Conservation (phyloP, 257 asterid genomes). For the Forsythia viridissima region DNA sequence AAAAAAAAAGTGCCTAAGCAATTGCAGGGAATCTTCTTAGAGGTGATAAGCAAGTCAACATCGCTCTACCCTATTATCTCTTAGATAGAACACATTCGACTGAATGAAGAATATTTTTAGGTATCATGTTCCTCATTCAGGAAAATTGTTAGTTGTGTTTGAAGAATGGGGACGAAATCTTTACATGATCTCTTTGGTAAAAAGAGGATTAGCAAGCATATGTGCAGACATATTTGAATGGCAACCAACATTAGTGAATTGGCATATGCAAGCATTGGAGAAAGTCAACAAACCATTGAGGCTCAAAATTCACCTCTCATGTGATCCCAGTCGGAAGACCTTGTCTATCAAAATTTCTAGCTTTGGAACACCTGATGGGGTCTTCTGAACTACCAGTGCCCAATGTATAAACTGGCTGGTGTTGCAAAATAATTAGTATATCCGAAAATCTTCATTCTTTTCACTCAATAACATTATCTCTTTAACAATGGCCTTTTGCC, state of each 20-base stretch:
- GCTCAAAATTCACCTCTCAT: conserved; percentile 83
- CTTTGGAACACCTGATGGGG: conserved; percentile 86
- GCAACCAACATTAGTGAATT: conserved; percentile 80
- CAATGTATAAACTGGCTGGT: too few relatives aligned
- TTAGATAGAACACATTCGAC: conserved; percentile 9
- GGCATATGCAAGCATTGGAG: conserved; percentile 67
- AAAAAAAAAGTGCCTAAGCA: conserved; percentile 74
- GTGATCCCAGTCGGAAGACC: conserved; percentile 72
- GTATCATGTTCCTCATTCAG: conserved; percentile 91
- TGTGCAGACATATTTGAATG: conserved; percentile 83
- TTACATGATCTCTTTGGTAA: conserved; percentile 59
- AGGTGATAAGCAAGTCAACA: conserved; percentile 54
- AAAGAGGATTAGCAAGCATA: conserved; percentile 69
- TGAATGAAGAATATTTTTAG: conserved; percentile 33
- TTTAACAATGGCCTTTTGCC: too few relatives aligned
- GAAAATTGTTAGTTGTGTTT: conserved; percentile 75
- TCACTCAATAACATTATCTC: too few relatives aligned
- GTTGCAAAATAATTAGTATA: too few relatives aligned
- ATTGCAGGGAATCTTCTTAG: conserved; percentile 87
- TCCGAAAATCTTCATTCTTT: too few relatives aligned
- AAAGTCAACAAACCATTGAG: conserved; percentile 67
- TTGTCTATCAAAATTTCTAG: conserved; percentile 83
- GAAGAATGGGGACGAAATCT: conserved; percentile 98
- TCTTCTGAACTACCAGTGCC: too few relatives aligned
- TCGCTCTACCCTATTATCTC: neutral